Conservation (phyloP, 345 rosid species). For the Aquilaria sinensis region DNA sequence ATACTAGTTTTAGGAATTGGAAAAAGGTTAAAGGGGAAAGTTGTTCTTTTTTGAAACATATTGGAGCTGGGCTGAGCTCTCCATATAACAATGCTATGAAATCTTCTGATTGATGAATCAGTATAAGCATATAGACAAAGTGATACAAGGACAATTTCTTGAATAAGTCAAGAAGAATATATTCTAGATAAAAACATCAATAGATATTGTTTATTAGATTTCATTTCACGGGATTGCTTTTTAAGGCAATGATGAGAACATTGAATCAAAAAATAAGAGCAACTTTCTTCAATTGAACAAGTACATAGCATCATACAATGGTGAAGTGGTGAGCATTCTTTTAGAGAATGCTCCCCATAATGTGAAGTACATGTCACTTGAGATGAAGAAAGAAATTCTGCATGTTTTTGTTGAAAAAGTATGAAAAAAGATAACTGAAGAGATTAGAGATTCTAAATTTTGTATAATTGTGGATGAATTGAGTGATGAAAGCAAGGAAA, state of each 20-base stretch:
- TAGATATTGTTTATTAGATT: not conserved
- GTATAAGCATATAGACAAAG: not conserved
- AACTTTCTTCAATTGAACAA: slow-evolving; percentile 2
- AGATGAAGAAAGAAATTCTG: slow-evolving; percentile 1
- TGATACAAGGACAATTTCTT: not conserved
- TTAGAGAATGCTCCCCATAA: slow-evolving; percentile 8
- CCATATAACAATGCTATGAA: too few relatives aligned
- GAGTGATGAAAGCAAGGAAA: not conserved
- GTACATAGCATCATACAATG: not conserved
- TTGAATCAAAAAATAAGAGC: not conserved
- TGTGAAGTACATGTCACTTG: not conserved
- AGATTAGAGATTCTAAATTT: not conserved
- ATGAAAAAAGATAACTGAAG: too few relatives aligned
- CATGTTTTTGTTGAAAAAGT: slow-evolving; percentile 1
- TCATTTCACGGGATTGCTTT: not conserved
- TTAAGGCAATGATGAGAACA: slow-evolving; percentile 1
- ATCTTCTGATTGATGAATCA: not conserved
- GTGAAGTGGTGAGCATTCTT: not conserved
- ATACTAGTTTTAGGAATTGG: not conserved
- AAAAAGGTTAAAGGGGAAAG: not conserved
- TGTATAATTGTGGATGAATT: too few relatives aligned
- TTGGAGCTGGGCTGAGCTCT: too few relatives aligned
- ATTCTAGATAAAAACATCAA: not conserved
- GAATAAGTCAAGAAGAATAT: not conserved
- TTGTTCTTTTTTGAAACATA: too few relatives aligned